These are phyloP conservation scores for Apiospora pterosperma DNA, from an alignment of 2,329 filamentous ascomycete species.

Conservation along the genomic window DNA sequence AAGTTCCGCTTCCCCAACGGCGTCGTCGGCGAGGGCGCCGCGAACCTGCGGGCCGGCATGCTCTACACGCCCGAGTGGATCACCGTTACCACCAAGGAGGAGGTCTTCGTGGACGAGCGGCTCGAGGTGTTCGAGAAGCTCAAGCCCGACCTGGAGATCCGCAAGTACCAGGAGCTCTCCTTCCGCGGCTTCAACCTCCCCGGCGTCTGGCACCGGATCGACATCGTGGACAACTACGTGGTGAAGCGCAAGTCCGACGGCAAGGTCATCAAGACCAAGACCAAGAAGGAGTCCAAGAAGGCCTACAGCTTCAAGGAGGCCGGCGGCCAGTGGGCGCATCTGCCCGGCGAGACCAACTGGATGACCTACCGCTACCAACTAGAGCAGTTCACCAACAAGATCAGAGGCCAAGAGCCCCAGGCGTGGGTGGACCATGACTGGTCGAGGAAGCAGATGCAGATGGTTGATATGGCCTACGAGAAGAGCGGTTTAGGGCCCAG, in stretches of 20 bases:
- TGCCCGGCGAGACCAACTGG: constrained; percentile 30
- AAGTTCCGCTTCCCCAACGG: constrained; percentile 32
- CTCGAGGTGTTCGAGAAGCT: constrained; percentile 18
- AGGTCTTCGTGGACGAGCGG: too few species aligned
- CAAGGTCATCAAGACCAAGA: constrained; percentile 12
- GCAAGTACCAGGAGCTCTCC: constrained; percentile 19
- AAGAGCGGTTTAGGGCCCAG: too few species aligned
- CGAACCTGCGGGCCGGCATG: constrained; percentile 21
- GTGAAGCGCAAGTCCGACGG: constrained; percentile 16
- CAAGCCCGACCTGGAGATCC: constrained; percentile 13
- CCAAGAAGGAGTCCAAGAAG: constrained; percentile 19
- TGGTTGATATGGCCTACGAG: constrained; percentile 37
- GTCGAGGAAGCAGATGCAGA: constrained; percentile 33
- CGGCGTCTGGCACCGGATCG: constrained; percentile 15
- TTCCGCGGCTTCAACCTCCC: constrained; percentile 19
- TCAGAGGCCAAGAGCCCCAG: constrained; percentile 28
- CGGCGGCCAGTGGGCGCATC: constrained; percentile 14
- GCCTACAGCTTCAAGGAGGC: constrained; percentile 20
- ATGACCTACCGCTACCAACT: constrained; percentile 36
- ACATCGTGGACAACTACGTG: constrained; percentile 23
- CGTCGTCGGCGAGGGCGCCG: constrained; percentile 25
- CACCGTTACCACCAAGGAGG: too few species aligned
- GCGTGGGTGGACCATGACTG: constrained; percentile 34
- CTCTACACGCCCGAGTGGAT: constrained; percentile 14
- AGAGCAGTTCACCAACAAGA: constrained; percentile 36